A percentile compares a stretch with the other conserved stretches of the same genome.
Evolutionary conservation across 257 asterid genomes (phyloP).

Genomic region (Solanum pimpinellifolium): DNA sequence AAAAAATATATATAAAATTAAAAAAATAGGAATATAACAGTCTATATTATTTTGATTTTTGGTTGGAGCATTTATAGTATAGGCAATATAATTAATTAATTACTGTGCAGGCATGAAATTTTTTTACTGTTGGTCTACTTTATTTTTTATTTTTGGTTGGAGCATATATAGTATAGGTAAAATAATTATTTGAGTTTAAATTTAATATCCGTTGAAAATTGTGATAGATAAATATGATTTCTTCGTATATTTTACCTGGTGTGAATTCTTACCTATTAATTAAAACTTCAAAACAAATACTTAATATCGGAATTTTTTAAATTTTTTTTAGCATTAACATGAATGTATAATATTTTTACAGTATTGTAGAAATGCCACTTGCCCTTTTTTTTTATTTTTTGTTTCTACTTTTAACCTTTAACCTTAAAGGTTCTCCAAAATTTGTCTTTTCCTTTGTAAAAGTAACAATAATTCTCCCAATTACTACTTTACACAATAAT

Average conservation of each 20-base stretch:
- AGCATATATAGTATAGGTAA: neutral
- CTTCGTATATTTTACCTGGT: neutral
- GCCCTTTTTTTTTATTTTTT: neutral
- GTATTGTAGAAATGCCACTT: neutral
- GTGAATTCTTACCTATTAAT: neutral
- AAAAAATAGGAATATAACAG: neutral
- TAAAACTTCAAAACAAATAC: no score
- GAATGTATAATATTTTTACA: neutral
- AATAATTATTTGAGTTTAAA: neutral
- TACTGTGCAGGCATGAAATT: neutral
- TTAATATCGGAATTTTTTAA: rapidly evolving
- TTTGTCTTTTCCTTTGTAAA: neutral
- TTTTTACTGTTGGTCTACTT: neutral
- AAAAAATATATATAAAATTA: no score
- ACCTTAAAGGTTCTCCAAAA: neutral
- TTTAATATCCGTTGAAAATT: no score
- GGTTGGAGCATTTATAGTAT: neutral
- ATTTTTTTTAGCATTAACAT: neutral
- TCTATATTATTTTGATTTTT: neutral
- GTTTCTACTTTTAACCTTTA: neutral
- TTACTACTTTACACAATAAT: neutral
- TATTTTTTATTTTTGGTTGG: neutral
- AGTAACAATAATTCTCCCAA: neutral
- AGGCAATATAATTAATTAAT: neutral
- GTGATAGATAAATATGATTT: no score